Percentiles rank a stretch among this genome's conserved stretches.
These are phyloP conservation scores for Suillus tomentosus DNA, from an alignment of 768 basidiomycete species.

Conservation along the genomic window DNA sequence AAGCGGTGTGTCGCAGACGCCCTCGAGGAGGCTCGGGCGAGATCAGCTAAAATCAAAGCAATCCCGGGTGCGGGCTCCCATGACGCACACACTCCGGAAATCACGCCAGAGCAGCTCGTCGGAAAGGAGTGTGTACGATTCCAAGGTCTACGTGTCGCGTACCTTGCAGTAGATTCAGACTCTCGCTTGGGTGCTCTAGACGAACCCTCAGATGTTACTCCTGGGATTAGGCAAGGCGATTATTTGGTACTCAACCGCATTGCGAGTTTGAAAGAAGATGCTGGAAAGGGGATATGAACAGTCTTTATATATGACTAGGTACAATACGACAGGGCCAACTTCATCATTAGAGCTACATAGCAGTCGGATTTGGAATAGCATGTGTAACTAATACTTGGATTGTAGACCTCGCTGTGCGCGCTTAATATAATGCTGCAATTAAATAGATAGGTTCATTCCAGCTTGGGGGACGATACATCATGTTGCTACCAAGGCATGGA, in stretches of 20 bases:
- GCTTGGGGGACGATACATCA: constrained; percentile 23
- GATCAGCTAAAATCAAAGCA: constrained; percentile 62
- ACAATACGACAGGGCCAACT: background rate
- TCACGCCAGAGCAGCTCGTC: constrained; percentile 73
- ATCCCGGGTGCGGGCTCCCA: constrained; percentile 37
- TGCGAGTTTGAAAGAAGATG: constrained; percentile 93
- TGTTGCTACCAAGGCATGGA: constrained; percentile 88
- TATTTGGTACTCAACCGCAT: constrained; percentile 86
- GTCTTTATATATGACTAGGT: background rate
- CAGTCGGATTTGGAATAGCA: background rate
- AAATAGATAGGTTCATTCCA: background rate
- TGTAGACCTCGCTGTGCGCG: background rate
- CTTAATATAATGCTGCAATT: background rate
- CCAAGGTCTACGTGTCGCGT: constrained; percentile 94
- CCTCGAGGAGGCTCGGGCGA: constrained; percentile 58
- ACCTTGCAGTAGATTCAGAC: constrained; percentile 93
- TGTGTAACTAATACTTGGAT: background rate
- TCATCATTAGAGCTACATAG: background rate
- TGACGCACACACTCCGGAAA: constrained; percentile 63
- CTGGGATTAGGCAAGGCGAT: constrained; percentile 66
- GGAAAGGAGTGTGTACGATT: constrained; percentile 94
- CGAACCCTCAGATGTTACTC: constrained; percentile 44
- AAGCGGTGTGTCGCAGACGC: constrained; percentile 68
- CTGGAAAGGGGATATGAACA: constrained; percentile 59
- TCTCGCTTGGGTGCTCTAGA: constrained; percentile 66